phyloP scores from a whole-genome alignment of 331 rosid genomes.

The Quercus lobata region DNA sequence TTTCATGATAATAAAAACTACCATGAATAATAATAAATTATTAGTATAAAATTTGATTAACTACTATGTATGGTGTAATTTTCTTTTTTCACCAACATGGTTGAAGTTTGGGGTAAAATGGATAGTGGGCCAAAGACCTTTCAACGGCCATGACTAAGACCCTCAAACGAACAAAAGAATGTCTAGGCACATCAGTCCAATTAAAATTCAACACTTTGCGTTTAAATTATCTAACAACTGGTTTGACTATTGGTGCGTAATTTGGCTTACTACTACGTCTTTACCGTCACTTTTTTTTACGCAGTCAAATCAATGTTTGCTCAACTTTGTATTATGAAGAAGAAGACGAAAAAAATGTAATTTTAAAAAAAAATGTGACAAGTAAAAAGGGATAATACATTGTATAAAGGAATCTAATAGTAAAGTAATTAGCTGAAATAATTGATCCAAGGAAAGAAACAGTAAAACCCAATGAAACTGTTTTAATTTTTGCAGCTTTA shows the following conservation, averaged over 20 bases:
- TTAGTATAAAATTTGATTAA: not conserved
- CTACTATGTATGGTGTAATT: not conserved
- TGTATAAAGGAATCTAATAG: too few species aligned
- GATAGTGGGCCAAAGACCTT: not conserved
- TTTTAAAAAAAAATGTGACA: too few species aligned
- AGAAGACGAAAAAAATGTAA: not conserved
- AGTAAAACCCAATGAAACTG: too few species aligned
- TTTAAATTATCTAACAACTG: not conserved
- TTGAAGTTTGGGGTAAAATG: not conserved
- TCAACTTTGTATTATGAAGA: not conserved
- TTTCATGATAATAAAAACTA: not conserved
- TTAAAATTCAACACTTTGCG: not conserved
- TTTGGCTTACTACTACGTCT: not conserved
- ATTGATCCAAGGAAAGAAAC: too few species aligned
- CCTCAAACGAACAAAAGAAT: not conserved
- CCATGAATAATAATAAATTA: not conserved
- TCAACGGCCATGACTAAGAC: conserved; percentile 9
- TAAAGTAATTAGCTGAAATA: too few species aligned
- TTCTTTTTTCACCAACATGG: not conserved
- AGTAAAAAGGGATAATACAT: too few species aligned
- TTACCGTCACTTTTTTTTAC: not conserved
- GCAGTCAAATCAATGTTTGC: not conserved
- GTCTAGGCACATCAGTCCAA: not conserved
- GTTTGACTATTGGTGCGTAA: not conserved
- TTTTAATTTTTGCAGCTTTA: too few species aligned